A percentile compares a stretch with the other conserved stretches of the same genome.
phyloP scores from a whole-genome alignment of 2,329 filamentous ascomycete species.

The Podosphaera leucotricha region DNA sequence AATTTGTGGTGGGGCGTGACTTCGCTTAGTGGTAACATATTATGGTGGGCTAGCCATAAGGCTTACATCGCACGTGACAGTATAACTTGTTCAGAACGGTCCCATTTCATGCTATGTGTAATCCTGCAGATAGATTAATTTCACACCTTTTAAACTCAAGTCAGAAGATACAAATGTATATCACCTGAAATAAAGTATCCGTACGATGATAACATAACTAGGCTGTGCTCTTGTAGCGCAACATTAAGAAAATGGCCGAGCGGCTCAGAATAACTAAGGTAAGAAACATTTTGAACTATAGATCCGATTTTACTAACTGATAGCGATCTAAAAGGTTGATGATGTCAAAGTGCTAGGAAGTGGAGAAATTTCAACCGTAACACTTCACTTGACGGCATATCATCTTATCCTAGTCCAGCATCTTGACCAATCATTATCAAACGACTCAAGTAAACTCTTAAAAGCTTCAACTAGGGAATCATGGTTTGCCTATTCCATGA shows the following conservation, averaged over 20 bases:
- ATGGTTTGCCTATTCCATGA: constrained; percentile 91
- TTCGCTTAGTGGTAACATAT: not conserved
- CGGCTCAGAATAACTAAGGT: constrained; percentile 24
- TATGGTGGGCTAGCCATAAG: not conserved
- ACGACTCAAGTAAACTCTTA: constrained; percentile 15
- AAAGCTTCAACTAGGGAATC: constrained; percentile 37
- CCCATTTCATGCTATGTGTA: not conserved
- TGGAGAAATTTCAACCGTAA: constrained; percentile 31
- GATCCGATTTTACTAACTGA: constrained; percentile 3
- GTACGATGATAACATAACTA: not conserved
- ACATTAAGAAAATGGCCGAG: constrained; percentile 15
- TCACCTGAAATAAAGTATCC: not conserved
- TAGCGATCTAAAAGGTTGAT: constrained; percentile 24
- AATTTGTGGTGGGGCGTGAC: not conserved
- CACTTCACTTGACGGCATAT: constrained; percentile 36
- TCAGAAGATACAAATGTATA: not conserved
- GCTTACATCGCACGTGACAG: not conserved
- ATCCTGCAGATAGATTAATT: not conserved
- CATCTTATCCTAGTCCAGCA: constrained; percentile 25
- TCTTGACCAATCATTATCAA: constrained; percentile 9
- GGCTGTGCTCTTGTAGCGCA: not conserved
- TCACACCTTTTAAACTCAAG: not conserved
- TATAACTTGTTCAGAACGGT: not conserved
- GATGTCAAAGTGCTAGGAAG: constrained; percentile 34
- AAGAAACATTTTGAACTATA: constrained; percentile 2